Base-by-base conservation (phyloP, 192 early-diverging fungal genomes). In the Coemansia sp. region DNA sequence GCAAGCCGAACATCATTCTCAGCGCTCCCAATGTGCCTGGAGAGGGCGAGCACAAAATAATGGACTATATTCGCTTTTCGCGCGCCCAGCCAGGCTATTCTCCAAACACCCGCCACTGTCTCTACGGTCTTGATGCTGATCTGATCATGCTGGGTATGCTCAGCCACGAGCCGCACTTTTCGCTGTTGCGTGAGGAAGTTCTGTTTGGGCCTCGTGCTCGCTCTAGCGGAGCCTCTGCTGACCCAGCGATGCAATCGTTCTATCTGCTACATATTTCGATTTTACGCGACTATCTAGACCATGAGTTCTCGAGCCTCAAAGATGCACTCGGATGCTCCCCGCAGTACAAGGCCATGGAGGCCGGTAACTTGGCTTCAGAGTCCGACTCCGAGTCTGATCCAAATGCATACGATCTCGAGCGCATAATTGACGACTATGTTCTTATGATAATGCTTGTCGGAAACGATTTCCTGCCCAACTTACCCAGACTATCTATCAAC, bases 31-130 rank as follows among this genome's bases (percentile, higher is more conserved):
- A 91, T 50, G 95, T 97, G 0, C 96, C 96, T 14, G 97, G 97
- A 56, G 97, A 99, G 81, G 97, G 97, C 56, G 97, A 99, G 82
- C 97, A 99, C 86, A 99, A 99, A 78, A 97, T 99, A 65, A 98
- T 99, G 97, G 97, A 99, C 77, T 99, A 91, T 64, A 96, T 99
- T 63, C 92, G 97, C 44, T 85, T 90, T 20, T 84, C 91, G 40
- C 91, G 94, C 43, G 88, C 88, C 5, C 90, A 91, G 71, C 85
- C 90, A 17, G 90, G 88, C 39, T 95, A 97, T 68, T 83, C 93
- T 71, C 89, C 94, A 53, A 96, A 96, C 73, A 92, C 89, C 13
- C 87, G 90, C 49, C 97, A 99, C 70, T 95, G 95, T 79, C 85
- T 99, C 44, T 99, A 99, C 77, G 97, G 97, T 32, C 87, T 98